Evolutionary conservation across 768 basidiomycete genomes (phyloP).

Genomic region (Lactarius indigo): DNA sequence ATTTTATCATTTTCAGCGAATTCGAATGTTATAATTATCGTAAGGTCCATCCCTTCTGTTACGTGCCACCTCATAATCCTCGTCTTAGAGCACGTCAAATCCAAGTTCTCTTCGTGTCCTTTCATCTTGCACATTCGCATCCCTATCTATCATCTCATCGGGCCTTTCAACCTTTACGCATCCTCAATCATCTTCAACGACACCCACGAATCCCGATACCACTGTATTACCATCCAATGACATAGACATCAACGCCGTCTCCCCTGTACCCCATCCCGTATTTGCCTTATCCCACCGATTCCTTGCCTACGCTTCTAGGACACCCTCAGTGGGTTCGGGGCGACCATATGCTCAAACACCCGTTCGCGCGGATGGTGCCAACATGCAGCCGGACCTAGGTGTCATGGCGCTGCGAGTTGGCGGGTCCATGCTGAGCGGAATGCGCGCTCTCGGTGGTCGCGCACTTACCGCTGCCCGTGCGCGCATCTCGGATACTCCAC

Average conservation of each 20-base stretch:
- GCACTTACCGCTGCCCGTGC: conserved; percentile 47
- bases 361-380: conserved; percentile 20
- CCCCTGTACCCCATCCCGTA: conserved; percentile 40
- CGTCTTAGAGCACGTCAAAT: conserved; percentile 49
- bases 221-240: conserved; percentile 39
- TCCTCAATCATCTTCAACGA: conserved; percentile 26
- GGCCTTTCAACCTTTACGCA: conserved; percentile 45
- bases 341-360: conserved; percentile 23
- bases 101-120: conserved; percentile 55
- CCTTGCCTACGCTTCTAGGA: conserved; percentile 52
- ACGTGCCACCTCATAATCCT: conserved; percentile 7
- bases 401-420: conserved; percentile 56
- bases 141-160: conserved; percentile 47
- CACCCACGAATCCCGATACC: conserved; percentile 34
- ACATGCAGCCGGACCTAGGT: conserved; percentile 47
- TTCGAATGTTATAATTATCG: conserved; percentile 52
- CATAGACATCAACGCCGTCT: conserved; percentile 6
- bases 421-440: conserved; percentile 57
- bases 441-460: conserved; percentile 60
- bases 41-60: conserved; percentile 34
- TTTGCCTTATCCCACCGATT: conserved; percentile 62
- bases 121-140: conserved; percentile 50
- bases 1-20: conserved; percentile 45
- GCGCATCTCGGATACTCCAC: conserved; percentile 17
- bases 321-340: conserved; percentile 28